A percentile compares a stretch with the other conserved stretches of the same genome.
Evolutionary conservation across 139 green algal species (phyloP).

Genomic region (Chlamydomonas urium): DNA sequence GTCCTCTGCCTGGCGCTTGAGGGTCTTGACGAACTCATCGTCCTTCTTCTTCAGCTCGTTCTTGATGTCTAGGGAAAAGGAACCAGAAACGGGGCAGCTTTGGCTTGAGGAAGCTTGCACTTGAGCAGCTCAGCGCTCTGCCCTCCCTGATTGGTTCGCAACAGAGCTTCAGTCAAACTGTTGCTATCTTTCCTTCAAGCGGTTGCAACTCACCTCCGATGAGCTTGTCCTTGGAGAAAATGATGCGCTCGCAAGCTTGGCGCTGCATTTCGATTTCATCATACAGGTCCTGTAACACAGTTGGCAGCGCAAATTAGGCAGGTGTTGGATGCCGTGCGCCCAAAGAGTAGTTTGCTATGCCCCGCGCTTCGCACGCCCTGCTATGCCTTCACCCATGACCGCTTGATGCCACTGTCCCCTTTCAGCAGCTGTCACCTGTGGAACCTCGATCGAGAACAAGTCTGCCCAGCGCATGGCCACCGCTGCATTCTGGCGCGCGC

Average conservation of each 20-base stretch:
- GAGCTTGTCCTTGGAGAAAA: conserved; percentile 62
- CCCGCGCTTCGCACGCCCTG: no score
- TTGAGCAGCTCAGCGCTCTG: no score
- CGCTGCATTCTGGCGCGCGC: conserved; percentile 60
- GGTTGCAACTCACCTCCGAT: conserved; percentile 34
- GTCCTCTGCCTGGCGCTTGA: conserved; percentile 63
- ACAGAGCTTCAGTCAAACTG: no score
- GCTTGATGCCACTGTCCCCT: no score
- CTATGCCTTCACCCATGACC: no score
- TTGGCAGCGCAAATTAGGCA: no score
- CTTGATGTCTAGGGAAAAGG: conserved; percentile 64
- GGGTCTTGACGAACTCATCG: conserved; percentile 71
- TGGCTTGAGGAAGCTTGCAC: background rate
- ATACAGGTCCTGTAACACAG: conserved; percentile 55
- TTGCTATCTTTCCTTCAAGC: background rate
- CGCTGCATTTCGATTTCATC: conserved; percentile 62
- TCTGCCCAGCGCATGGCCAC: conserved; percentile 68
- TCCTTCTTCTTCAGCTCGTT: conserved; percentile 70
- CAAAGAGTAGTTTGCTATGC: no score
- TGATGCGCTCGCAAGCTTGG: conserved; percentile 56
- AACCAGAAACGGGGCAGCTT: background rate
- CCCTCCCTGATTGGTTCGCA: no score
- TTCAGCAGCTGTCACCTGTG: no score
- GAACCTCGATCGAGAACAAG: conserved; percentile 62
- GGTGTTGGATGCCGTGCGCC: no score